phyloP scores from a whole-genome alignment of 306 rosid species.

The Begonia loranthoides region DNA sequence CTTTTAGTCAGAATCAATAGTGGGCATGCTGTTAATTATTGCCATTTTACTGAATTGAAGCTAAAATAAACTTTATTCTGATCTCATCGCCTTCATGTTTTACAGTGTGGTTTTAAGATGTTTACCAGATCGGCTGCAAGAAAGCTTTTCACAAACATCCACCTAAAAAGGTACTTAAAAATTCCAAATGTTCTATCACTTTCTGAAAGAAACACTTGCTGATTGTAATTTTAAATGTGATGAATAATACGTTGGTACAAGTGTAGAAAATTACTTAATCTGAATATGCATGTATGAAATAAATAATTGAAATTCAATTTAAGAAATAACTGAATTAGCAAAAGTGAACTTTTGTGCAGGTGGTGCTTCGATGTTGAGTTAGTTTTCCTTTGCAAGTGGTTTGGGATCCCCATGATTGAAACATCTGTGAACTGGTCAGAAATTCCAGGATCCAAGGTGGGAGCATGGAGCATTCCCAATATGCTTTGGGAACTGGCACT shows the following conservation, averaged over 20 bases:
- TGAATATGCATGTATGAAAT: too few species aligned
- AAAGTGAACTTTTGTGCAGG: slow-evolving; percentile 26
- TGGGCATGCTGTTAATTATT: too few species aligned
- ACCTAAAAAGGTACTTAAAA: slow-evolving; percentile 51
- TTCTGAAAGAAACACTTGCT: too few species aligned
- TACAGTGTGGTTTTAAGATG: slow-evolving; percentile 96
- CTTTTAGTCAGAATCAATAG: too few species aligned
- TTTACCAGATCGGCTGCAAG: slow-evolving; percentile 89
- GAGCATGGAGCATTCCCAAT: slow-evolving; percentile 77
- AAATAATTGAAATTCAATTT: too few species aligned
- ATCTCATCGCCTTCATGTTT: slow-evolving; percentile 17
- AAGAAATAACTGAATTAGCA: too few species aligned
- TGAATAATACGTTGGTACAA: too few species aligned
- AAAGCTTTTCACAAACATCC: slow-evolving; percentile 79
- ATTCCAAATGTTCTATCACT: too few species aligned
- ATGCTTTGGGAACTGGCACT: slow-evolving; percentile 98
- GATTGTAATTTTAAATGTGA: too few species aligned
- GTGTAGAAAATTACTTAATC: too few species aligned
- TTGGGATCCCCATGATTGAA: slow-evolving; percentile 64
- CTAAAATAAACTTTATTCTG: slow-evolving; percentile 10
- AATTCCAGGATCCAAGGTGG: slow-evolving; percentile 99
- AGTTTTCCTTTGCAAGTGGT: slow-evolving; percentile 63
- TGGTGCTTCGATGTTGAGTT: slow-evolving; percentile 97
- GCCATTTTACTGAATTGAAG: slow-evolving; percentile 5
- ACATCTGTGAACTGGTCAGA: slow-evolving; percentile 93